Evolutionary conservation across 2,329 filamentous ascomycete genomes (phyloP).

Genomic region (Plectosphaerella cucumerina): DNA sequence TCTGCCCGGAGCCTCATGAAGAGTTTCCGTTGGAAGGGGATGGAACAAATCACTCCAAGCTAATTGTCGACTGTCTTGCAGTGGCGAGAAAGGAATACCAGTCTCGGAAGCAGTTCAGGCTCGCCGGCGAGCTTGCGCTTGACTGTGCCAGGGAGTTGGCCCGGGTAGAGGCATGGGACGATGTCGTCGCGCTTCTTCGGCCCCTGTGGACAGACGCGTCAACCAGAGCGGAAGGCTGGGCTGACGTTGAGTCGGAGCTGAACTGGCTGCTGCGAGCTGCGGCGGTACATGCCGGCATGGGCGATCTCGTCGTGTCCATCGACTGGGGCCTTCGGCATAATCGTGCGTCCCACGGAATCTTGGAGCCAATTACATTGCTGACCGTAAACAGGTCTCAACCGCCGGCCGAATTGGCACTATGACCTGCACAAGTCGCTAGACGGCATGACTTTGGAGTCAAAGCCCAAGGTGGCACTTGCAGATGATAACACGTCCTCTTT

Average conservation of each 20-base stretch:
- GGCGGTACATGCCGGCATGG: slow-evolving; percentile 46
- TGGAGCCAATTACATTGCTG: slow-evolving; percentile 10
- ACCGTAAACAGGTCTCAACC: slow-evolving; percentile 40
- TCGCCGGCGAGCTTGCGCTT: slow-evolving; percentile 52
- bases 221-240: slow-evolving; percentile 57
- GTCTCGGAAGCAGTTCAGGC: slow-evolving; percentile 46
- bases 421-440: slow-evolving; percentile 55
- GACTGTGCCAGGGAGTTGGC: slow-evolving; percentile 54
- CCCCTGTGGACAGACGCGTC: slow-evolving; percentile 54
- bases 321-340: slow-evolving; percentile 62
- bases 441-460: slow-evolving; percentile 36
- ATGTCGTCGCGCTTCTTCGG: slow-evolving; percentile 47
- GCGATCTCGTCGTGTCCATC: slow-evolving; percentile 54
- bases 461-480: slow-evolving; percentile 45
- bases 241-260: slow-evolving; percentile 54
- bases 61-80: slow-evolving; percentile 50
- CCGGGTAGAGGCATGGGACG: slow-evolving; percentile 45
- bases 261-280: slow-evolving; percentile 57
- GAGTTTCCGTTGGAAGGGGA: slow-evolving; percentile 49
- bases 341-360: slow-evolving; percentile 34
- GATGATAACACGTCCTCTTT: slow-evolving; percentile 51
- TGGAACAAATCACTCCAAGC: slow-evolving; percentile 50
- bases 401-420: slow-evolving; percentile 55
- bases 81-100: slow-evolving; percentile 51
- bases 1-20: slow-evolving; percentile 60